These are phyloP conservation scores for Vitis rupestris DNA, from an alignment of 164 flowering plant genomes.

Conservation along the genomic window DNA sequence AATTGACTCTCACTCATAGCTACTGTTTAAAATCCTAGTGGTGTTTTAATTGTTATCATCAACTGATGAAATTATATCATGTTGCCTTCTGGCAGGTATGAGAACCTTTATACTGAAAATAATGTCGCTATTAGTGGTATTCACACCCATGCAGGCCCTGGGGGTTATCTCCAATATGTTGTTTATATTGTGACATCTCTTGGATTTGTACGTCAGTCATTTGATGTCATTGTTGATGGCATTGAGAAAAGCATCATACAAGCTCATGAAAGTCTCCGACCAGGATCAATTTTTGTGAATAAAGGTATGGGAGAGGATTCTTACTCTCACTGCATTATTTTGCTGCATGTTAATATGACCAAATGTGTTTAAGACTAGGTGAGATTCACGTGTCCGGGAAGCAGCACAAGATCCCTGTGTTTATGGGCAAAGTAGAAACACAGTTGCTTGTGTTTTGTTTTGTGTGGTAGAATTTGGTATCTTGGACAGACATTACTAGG, in stretches of 20 bases:
- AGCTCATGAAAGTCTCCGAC: conserved; percentile 90
- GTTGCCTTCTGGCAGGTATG: conserved; percentile 57
- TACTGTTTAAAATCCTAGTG: too few species aligned
- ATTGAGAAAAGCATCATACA: conserved; percentile 84
- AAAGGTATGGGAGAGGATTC: conserved; percentile 47
- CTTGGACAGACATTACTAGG: too few species aligned
- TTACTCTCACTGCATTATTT: background rate
- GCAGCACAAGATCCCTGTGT: too few species aligned
- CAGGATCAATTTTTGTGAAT: conserved; percentile 88
- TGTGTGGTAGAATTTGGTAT: too few species aligned
- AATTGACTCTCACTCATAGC: background rate
- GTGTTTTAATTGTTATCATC: background rate
- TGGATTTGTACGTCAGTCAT: conserved; percentile 97
- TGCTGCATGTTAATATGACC: background rate
- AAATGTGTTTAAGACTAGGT: background rate
- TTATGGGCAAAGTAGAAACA: too few species aligned
- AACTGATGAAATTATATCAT: background rate
- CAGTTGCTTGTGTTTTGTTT: too few species aligned
- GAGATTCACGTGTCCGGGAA: background rate
- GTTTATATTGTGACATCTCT: conserved; percentile 91
- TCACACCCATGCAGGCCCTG: conserved; percentile 99
- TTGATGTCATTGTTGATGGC: conserved; percentile 95
- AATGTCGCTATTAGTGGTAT: conserved; percentile 98
- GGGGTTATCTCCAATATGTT: conserved; percentile 96
- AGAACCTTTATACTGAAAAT: conserved; percentile 73